phyloP scores from a whole-genome alignment of 768 basidiomycete genomes.

The Termitomyces sp. region DNA sequence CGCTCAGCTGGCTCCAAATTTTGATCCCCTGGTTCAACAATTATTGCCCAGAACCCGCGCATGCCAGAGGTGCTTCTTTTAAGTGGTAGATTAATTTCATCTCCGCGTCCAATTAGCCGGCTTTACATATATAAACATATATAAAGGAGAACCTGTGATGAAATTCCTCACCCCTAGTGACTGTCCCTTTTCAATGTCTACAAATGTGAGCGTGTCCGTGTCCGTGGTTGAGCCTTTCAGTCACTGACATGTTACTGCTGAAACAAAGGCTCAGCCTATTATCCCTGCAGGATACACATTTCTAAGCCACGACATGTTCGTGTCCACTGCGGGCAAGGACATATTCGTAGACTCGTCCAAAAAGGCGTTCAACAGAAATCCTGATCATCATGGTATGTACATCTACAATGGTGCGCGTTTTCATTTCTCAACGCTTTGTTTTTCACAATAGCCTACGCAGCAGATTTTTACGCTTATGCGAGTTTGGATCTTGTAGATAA shows the following conservation, averaged over 20 bases:
- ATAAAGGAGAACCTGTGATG: not conserved
- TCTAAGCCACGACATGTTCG: constrained; percentile 21
- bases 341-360: constrained; percentile 22
- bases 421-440: not conserved
- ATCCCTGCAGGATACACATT: constrained; percentile 29
- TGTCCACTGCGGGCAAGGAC: constrained; percentile 23
- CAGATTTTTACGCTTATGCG: constrained; percentile 28
- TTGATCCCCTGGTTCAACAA: not conserved
- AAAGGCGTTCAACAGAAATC: constrained; percentile 25
- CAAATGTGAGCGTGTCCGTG: constrained; percentile 5
- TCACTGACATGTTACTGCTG: constrained; percentile 1
- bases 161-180: not conserved
- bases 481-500: constrained; percentile 31
- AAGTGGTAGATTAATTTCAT: not conserved
- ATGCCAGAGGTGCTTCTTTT: no score
- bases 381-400: constrained; percentile 28
- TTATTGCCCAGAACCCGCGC: no score
- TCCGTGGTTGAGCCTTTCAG: constrained; percentile 8
- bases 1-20: no score
- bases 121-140: no score
- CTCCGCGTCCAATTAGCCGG: not conserved
- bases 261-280: not conserved
- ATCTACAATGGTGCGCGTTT: constrained; percentile 26
- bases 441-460: not conserved
- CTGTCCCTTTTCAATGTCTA: constrained; percentile 2